Base-by-base conservation (phyloP, 2,329 filamentous ascomycete species). In the Penicillium expansum region DNA sequence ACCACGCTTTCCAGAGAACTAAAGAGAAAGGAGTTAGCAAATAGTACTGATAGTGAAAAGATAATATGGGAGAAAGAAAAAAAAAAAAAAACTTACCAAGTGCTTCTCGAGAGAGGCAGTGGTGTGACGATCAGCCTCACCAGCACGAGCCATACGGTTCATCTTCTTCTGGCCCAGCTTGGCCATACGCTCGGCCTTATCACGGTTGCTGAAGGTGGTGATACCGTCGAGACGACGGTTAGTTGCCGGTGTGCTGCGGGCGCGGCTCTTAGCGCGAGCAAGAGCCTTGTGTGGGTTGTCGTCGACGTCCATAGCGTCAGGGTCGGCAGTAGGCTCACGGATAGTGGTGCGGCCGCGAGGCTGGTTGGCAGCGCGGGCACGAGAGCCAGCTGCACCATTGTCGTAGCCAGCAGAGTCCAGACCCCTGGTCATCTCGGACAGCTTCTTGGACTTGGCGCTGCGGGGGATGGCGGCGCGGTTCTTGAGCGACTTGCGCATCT, bases 141-240 rank as follows among this genome's bases (percentile, higher is more conserved):
- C 94, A 82, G 95, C 91, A 76, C 92, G 87, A 43, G 94, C 94
- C 89, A 95, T 94, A 64, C 93, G 86, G 82, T 99, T 99, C 92
- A 95, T 97, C 85, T 92, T 93, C 83, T 93, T 92, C 87, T 99
- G 95, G 69, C 87, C 83, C 73, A 99, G 79, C 83, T 96, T 97
- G 72, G 86, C 83, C 73, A 95, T 81, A 69, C 88, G 87, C 76
- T 96, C 92, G 37, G 91, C 92, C 84, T 93, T 95, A 58, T 81
- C 83, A 64, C 90, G 84, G 48, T 83, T 80, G 52, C 73, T 76
- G 62, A 86, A 83, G 71, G 90, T 84, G 57, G 82, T 83, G 41
- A 97, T 87, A 69, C 77, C 77, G 59, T 79, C 77, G 16, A 71
- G 69, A 51, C 74, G 71, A 68, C 77, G 74, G 66, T 80, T 74